A percentile compares a stretch with the other conserved stretches of the same genome.
phyloP scores from a whole-genome alignment of 1,284 basidiomycete genomes.

The Pyrrhoderma noxium region DNA sequence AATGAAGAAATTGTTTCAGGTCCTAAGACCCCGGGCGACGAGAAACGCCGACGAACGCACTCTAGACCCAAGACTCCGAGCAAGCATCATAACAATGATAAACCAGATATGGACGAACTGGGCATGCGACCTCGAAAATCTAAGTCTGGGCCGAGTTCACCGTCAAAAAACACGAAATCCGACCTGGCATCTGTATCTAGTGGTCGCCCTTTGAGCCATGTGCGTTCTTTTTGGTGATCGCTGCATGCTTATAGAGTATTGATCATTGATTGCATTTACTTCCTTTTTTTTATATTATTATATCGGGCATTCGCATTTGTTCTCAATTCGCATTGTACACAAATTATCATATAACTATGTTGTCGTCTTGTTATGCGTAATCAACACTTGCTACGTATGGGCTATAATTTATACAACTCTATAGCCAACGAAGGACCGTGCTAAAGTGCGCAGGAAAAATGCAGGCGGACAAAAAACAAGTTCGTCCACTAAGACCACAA shows the following conservation, averaged over 20 bases:
- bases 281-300: slow-evolving; percentile 27
- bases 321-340: slow-evolving; percentile 28
- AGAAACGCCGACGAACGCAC: slow-evolving; percentile 20
- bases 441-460: slow-evolving; percentile 52
- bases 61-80: slow-evolving; percentile 20
- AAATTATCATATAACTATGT: slow-evolving; percentile 21
- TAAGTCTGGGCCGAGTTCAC: slow-evolving; percentile 23
- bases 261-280: slow-evolving; percentile 33
- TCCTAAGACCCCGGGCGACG: not conserved
- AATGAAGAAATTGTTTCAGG: not conserved
- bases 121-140: slow-evolving; percentile 36
- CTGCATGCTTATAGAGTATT: slow-evolving; percentile 16
- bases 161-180: slow-evolving; percentile 22
- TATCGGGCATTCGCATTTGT: slow-evolving; percentile 22
- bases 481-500: not conserved
- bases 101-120: slow-evolving; percentile 45
- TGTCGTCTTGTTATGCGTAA: slow-evolving; percentile 1
- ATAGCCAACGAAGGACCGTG: slow-evolving; percentile 66
- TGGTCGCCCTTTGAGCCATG: slow-evolving; percentile 68
- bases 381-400: slow-evolving; percentile 10
- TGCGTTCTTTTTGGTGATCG: slow-evolving; percentile 70
- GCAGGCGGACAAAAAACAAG: slow-evolving; percentile 19
- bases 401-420: not conserved
- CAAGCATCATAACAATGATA: slow-evolving; percentile 18
- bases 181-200: slow-evolving; percentile 32